Evolutionary conservation across 2,329 filamentous ascomycete species (phyloP).

Genomic region (Alternaria postmessia): DNA sequence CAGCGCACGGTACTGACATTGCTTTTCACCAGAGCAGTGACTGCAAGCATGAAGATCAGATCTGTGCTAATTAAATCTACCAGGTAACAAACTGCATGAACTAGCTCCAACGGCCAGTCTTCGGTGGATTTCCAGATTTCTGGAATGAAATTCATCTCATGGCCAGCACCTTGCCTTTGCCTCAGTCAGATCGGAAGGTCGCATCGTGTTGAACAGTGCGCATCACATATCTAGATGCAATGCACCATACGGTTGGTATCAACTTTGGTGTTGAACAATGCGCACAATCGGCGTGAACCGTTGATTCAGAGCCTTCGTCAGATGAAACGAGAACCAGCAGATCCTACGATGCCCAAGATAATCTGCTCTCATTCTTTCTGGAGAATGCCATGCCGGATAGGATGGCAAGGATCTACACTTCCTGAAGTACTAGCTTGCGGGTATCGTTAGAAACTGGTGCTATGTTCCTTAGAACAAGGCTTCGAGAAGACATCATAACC

Average conservation of each 20-base stretch:
- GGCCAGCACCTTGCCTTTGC: neutral
- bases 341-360: neutral
- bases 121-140: neutral
- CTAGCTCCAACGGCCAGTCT: neutral
- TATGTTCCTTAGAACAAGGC: neutral
- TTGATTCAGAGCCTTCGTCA: constrained; percentile 1
- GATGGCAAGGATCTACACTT: neutral
- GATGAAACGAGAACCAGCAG: neutral
- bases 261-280: neutral
- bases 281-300: neutral
- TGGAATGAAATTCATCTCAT: neutral
- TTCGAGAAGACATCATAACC: neutral
- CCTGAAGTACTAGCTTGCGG: neutral
- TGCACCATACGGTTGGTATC: neutral
- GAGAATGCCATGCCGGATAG: neutral
- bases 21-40: neutral
- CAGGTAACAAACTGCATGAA: neutral
- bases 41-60: neutral
- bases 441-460: neutral
- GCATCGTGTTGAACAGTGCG: neutral
- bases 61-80: constrained; percentile 2
- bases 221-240: neutral
- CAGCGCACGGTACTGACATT: neutral
- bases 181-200: neutral
- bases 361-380: neutral